Percentiles rank a stretch among this genome's conserved stretches.
Evolutionary conservation across 2,329 filamentous ascomycete genomes (phyloP).

Genomic region (Botrytis aclada): DNA sequence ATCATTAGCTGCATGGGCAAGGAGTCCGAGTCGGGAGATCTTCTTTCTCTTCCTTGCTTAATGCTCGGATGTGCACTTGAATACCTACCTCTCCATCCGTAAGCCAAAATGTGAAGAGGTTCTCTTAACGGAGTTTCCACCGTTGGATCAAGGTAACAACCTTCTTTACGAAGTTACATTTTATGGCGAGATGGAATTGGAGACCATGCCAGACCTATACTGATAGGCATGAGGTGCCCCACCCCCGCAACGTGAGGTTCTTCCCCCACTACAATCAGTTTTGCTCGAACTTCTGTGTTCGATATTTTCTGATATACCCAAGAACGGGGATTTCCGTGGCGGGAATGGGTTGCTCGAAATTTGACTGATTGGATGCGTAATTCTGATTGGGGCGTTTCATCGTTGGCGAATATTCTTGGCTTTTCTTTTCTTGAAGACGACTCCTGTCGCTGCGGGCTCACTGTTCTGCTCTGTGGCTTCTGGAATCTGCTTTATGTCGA

Average conservation of each 20-base stretch:
- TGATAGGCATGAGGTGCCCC: neutral
- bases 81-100: neutral
- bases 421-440: slow-evolving; percentile 80
- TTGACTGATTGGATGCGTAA: neutral
- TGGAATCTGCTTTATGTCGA: neutral
- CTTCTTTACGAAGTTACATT: neutral
- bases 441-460: slow-evolving; percentile 41
- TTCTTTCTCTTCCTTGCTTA: neutral
- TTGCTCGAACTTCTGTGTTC: neutral
- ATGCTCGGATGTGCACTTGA: neutral
- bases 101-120: neutral
- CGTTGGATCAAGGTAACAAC: neutral
- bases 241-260: neutral
- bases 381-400: slow-evolving; percentile 34
- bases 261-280: neutral
- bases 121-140: neutral
- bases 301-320: neutral
- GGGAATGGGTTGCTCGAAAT: neutral
- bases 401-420: slow-evolving; percentile 62
- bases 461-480: slow-evolving; percentile 12
- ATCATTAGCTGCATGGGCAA: neutral
- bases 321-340: neutral
- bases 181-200: neutral
- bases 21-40: neutral
- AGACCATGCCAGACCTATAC: too few species aligned